Evolutionary conservation across 2,329 filamentous ascomycete genomes (phyloP), one percentile per base, ranked within the genome.

Genomic region (Aspergillus sp.): DNA sequence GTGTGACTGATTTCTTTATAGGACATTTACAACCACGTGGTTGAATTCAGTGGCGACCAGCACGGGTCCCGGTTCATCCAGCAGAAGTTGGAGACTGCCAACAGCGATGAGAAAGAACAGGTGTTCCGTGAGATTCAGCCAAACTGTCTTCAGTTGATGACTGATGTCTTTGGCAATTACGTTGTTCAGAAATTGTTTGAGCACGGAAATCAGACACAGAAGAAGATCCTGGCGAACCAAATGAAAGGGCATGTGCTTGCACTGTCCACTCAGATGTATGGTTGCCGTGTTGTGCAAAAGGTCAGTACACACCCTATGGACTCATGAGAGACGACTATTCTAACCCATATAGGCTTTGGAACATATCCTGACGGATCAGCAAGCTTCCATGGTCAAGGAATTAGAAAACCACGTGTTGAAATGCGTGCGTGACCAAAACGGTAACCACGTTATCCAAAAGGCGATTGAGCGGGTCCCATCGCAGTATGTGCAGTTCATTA

Each of bases 131-230:
- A 97, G 66, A 88, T 98, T 41, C 79, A 86, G 57, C 80, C 82
- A 1, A 93, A 98, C 55, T 82, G 85, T 1, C 68, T 94, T 29
- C 88, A 91, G 60, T 73, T 98, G 42, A 96, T 95, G 88, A 91
- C 85, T 41, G 93, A 97, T 64, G 85, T 97, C 0, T 98, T 96
- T 62, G 93, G 93, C 45, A 98, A 98, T 66, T 98, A 97, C 62
- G 93, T 98, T 33, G 90, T 97, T 35, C 93, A 98, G 62, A 97
- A 96, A 65, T 83, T 97, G 63, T 96, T 97, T 52, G 91, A 97
- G 64, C 88, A 97, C 64, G 91, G 93, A 35, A 94, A 88, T 56
- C 90, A 95, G 67, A 79, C 83, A 0, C 93, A 98, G 71, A 98
- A 98, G 73, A 89, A 85, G 66, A 77, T 86, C 2, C 70, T 98